Conservation (phyloP, 768 basidiomycete species). For the Suillus plorans region DNA sequence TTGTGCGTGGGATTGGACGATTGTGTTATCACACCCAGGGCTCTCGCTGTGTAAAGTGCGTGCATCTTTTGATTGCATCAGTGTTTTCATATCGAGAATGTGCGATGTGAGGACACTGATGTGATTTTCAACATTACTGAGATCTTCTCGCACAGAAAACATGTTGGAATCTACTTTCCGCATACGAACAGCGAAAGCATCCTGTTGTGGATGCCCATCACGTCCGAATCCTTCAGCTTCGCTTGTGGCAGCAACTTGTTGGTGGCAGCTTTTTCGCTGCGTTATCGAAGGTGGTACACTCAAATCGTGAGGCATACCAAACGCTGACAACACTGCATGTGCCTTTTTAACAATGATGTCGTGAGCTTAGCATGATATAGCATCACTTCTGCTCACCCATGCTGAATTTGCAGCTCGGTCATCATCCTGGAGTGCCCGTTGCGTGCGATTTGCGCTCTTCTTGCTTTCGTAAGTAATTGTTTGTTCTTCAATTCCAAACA, state of each 20-base stretch:
- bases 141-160: too few relatives aligned
- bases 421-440: conserved; percentile 1
- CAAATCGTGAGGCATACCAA: conserved; percentile 1
- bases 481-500: neutral
- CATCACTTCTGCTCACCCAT: neutral
- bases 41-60: too few relatives aligned
- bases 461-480: conserved; percentile 6
- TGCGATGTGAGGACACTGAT: too few relatives aligned
- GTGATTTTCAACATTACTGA: too few relatives aligned
- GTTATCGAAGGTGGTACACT: neutral
- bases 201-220: too few relatives aligned
- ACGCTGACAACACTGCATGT: neutral
- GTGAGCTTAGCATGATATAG: neutral
- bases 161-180: too few relatives aligned
- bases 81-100: too few relatives aligned
- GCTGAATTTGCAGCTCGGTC: neutral
- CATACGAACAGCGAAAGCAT: too few relatives aligned
- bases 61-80: too few relatives aligned
- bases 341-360: neutral
- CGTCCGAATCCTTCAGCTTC: too few relatives aligned
- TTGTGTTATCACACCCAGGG: too few relatives aligned
- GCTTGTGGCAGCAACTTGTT: neutral
- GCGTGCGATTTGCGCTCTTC: conserved; percentile 2
- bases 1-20: too few relatives aligned
- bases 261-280: neutral